Percentiles rank a stretch among this genome's conserved stretches.
Conservation (phyloP, 352 stramenopile species). For the Phytophthora citrophthora region DNA sequence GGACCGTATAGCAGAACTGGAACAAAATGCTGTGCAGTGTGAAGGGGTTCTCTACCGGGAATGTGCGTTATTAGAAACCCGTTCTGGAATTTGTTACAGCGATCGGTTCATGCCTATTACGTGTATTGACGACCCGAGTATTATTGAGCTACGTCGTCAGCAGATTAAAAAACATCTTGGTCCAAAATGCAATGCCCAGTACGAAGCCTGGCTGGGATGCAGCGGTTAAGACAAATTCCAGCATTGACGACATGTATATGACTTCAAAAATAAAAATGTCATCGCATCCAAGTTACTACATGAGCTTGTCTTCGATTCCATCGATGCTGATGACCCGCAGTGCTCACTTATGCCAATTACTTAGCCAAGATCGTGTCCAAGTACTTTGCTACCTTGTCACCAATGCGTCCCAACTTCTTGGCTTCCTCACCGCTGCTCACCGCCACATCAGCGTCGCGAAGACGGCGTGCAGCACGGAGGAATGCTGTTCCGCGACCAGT, state of each 20-base stretch:
- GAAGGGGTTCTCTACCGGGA: slow-evolving; percentile 34
- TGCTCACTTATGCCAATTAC: slow-evolving; percentile 1
- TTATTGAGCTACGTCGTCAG: slow-evolving; percentile 26
- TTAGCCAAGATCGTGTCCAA: slow-evolving; percentile 53
- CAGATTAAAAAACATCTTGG: slow-evolving; percentile 35
- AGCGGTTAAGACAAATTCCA: neutral
- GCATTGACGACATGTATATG: too few species aligned
- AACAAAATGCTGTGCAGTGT: slow-evolving; percentile 20
- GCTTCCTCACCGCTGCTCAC: slow-evolving; percentile 60
- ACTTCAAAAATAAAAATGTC: neutral
- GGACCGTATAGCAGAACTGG: slow-evolving; percentile 1
- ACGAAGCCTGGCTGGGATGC: slow-evolving; percentile 39
- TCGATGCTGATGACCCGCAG: slow-evolving; percentile 9
- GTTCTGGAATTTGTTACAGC: slow-evolving; percentile 37
- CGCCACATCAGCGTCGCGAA: slow-evolving; percentile 50
- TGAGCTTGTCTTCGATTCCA: slow-evolving; percentile 2
- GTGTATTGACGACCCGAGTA: slow-evolving; percentile 12
- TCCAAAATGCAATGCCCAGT: slow-evolving; percentile 14
- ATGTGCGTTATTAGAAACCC: slow-evolving; percentile 17
- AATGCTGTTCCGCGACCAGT: slow-evolving; percentile 71
- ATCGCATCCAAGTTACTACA: slow-evolving; percentile 7
- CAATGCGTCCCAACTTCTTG: slow-evolving; percentile 62
- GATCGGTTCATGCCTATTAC: slow-evolving; percentile 28
- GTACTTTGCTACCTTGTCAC: slow-evolving; percentile 66
- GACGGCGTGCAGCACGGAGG: slow-evolving; percentile 61